Base-by-base conservation (phyloP, 306 rosid genomes). In the Cucumis melo region DNA sequence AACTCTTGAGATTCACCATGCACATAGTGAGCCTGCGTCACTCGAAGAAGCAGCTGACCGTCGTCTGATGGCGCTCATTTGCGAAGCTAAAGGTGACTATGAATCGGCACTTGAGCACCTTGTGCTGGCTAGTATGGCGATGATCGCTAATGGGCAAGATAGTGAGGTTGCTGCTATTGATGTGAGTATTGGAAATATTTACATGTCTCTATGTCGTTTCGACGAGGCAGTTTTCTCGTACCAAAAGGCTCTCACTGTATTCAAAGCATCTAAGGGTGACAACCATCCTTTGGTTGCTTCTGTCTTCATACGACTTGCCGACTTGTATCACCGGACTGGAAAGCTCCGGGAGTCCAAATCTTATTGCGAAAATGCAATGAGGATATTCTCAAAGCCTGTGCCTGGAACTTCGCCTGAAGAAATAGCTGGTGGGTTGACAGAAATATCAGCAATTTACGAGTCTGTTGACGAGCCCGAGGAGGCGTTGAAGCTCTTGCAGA, bases 11-110 rank as follows among this genome's bases (percentile, higher is more conserved):
- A 95, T 95, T 80, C 99, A 92, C 57, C 88, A 81, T 5, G 93
- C 88, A 1, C 98, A 95, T 75, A 92, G 99, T 57, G 99, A 95
- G 76, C 99, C 99, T 1, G 99, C 99, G 21, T 92, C 99, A 19
- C 93, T 95, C 23, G 99, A 95, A 78, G 99, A 95, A 76, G 97
- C 99, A 11, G 96, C 99, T 7, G 99, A 95, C 82, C 88, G 97
- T 56, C 86, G 98, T 73, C 89, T 95, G 56, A 90, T 92, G 91
- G 99, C 98, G 5, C 92, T 95, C 41, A 83, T 95, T 68, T 92
- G 88, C 3, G 99, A 95, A 85, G 93, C 99, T 0, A 95, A 92
- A 76, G 96, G 98, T 66, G 96, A 95, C 41, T 95, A 88, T 17
- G 99, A 95, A 64, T 71, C 89, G 2, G 96, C 98, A 7, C 88